Evolutionary conservation across 208 protist genomes (phyloP).

Genomic region (Leishmania gerbilli): DNA sequence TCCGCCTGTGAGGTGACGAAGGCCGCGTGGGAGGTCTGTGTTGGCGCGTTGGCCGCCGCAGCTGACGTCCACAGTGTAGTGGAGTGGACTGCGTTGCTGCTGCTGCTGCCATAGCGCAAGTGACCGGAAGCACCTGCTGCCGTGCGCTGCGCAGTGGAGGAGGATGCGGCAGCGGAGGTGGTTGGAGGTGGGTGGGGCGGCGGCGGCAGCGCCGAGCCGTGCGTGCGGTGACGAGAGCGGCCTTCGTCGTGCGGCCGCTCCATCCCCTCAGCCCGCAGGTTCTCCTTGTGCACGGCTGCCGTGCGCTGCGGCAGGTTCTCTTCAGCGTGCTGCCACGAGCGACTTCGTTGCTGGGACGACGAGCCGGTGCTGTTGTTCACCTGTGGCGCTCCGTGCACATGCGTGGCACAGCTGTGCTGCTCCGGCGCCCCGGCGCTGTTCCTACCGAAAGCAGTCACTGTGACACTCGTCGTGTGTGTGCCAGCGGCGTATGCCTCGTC

Average conservation of each 20-base stretch:
- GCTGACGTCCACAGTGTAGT: neutral
- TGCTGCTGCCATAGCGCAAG: neutral
- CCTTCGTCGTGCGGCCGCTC: neutral
- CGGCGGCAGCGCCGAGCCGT: neutral
- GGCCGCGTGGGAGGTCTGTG: neutral
- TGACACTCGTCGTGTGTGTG: neutral
- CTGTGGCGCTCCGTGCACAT: neutral
- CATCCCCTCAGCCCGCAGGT: neutral
- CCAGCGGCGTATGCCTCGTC: neutral
- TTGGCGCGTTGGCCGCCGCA: neutral
- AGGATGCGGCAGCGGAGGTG: neutral
- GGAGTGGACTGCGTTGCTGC: neutral
- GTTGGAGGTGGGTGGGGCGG: neutral
- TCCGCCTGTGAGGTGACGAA: neutral
- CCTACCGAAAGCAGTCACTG: neutral
- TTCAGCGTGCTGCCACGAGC: neutral
- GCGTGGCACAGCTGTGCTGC: constrained; percentile 8
- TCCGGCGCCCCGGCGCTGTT: neutral
- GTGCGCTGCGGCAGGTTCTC: neutral
- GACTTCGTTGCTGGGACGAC: neutral
- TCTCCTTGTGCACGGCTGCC: neutral
- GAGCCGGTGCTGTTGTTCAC: neutral
- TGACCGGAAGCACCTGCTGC: neutral
- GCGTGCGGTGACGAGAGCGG: neutral
- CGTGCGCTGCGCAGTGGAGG: neutral